Base-by-base conservation (phyloP, 2,329 filamentous ascomycete genomes). In the Diplodia corticola region DNA sequence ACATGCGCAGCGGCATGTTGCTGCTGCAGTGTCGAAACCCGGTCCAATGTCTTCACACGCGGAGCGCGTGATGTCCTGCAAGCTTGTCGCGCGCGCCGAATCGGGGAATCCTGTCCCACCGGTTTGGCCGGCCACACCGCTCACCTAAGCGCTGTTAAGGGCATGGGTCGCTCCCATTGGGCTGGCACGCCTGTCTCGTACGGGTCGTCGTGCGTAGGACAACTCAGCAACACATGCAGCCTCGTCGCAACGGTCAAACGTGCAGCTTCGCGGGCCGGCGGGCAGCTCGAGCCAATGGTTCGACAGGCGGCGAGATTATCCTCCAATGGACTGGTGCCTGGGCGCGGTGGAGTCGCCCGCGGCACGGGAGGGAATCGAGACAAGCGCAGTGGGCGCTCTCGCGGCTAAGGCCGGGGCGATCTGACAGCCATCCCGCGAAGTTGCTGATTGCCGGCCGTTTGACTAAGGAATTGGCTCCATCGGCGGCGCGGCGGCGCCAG, bases 141-240 rank as follows among this genome's bases (percentile, higher is more conserved):
- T 22, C 24, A 44, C 55, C 28, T 49, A 60, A 60, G 55, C 55
- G 55, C 55, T 20, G 57, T 61, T 61, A 61, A 48, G 57, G 44
- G 13, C 57, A 49, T 33, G 40, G 57, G n/a, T 49, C n/a, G 17
- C 24, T 44, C n/a, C 57, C 40, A 49, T 48, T 46, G 40, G 37
- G 35, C 17, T n/a, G 55, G 57, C 33, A 44, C 40, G 22, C 40
- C 26, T 61, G 57, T 33, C 57, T 61, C 57, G 13, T 49, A 49
- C 28, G 17, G 40, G 26, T 26, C 44, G 55, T 6, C 28, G 44
- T 24, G 57, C 44, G 57, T 61, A n/a, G 44, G 57, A 61, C 57
- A 61, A 28, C 57, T 61, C 57, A 61, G 40, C 57, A 30, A 61
- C 22, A 26, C 54, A 57, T 49, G 57, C 57, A 61, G 44, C 40